Evolutionary conservation across 805 yeast species (phyloP), one percentile per base, ranked within the genome.

Genomic region (Ogataea corticis): DNA sequence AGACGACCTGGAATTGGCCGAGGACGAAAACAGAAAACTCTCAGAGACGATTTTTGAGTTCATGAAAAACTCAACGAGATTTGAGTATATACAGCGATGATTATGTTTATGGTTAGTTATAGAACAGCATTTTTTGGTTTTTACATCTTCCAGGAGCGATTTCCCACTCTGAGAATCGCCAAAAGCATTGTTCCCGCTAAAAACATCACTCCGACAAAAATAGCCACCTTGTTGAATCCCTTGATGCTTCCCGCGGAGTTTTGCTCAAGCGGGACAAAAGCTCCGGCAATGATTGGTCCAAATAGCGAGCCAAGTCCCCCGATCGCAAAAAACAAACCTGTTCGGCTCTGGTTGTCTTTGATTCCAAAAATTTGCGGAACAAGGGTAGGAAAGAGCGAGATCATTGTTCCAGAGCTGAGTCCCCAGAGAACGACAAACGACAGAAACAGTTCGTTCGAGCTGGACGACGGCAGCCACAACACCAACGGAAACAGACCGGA

Each of bases 401-500:
- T 62, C 16, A 61, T 61, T 13, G 56, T 57, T 3, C 71, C 73
- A 0, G 71, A 63, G 6, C 65, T 54, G 16, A 58, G 51, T 14
- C 71, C 72, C 68, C 69, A 67, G 21, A 62, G 27, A 2, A 68
- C 55, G 5, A 58, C 57, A 48, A 61, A 66, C 14, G 62, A 50
- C 56, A 76, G 56, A 55, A 78, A 67, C 32, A 74, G 61, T 2
- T 38, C 40, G 21, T 38, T 19, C 2, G 56, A 45, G 49, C 70
- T 73, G 39, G 72, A 61, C 4, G 79, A 74, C 1, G 82, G 80
- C 7, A 71, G 63, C 79, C 78, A 75, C 68, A 75, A 61, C 6
- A 76, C 75, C 36, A 70, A 55, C 15, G 72, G 63, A 17, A 75
- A 59, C 2, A 73, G 48, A 9, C 62, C 61, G 0, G 67, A 66